Evolutionary conservation across 495 filamentous ascomycete species (phyloP), one percentile per base, ranked within the genome.

Genomic region (Aspergillus egyptiacus): DNA sequence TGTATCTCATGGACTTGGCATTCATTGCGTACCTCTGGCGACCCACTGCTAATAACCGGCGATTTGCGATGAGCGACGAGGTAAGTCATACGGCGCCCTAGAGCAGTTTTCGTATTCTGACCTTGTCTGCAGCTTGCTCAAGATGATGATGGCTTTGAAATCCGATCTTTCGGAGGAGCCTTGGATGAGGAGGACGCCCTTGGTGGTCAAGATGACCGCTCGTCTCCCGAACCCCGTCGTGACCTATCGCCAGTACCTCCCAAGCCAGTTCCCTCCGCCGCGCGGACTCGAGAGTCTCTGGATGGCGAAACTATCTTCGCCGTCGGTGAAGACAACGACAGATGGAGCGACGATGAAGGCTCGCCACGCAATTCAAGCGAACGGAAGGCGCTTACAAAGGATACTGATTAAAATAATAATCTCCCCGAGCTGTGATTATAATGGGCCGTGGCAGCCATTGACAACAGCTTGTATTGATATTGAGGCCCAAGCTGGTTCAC

Each of bases 21-120:
- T 95, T 89, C 66, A 79, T 99, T 38, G 88, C 91, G n/a, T 99
- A 97, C 58, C 74, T 99, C 28, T 99, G 93, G 93, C 77, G 93
- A 43, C 93, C 93, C 23, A 96, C 93, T 18, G 91, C 83, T 31
- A 97, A 99, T 66, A 99, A 99, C 70, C 77, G 91, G 57, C 80
- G 93, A 50, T 99, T 99, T 61, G 93, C 93, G 25, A 99, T 99
- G 93, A 91, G 86, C 69, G 93, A 99, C 58, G 93, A 98, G 81
- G 82, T 83, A 73, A 58, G 70, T 36, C 28, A 31, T n/a, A 10
- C 10, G 9, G 18, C 3, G 6, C 5, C 10, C 23, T 14, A 38
- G 20, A n/a, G 13, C 15, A 42, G 9, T 6, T n/a, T 23, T 24
- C 11, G 15, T 23, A 19, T 37, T 22, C 45, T 27, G 25, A 74